Base-by-base conservation (phyloP, 169 alveolate genomes). In the Pseudocohnilembus persalinus region DNA sequence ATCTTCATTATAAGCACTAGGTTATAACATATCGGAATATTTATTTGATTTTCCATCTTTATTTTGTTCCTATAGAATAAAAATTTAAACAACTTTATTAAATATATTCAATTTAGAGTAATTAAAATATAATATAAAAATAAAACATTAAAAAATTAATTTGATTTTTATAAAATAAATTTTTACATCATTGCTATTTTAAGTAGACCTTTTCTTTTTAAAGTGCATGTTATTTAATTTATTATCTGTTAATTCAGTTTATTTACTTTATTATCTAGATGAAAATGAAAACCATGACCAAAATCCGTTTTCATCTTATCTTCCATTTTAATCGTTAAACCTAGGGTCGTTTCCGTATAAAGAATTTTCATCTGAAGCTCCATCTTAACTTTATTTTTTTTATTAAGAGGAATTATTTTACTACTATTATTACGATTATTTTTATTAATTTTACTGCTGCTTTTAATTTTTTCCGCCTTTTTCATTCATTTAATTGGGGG, bases 171-270 rank as follows among this genome's bases (percentile, higher is more conserved):
- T n/a, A n/a, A n/a, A n/a, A n/a, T n/a, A n/a, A n/a, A n/a, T n/a
- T 0, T 28, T 29, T 29, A 11, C 0, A 0, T 74, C 49, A 15
- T 27, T 74, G n/a, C 0, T 31, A 24, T 4, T 76, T 16, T 79
- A 74, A 84, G 63, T 63, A 35, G 30, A 31, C 73, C 65, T 16
- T 78, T 77, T 49, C 77, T 77, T 49, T 79, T 79, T 29, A 77
- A 35, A 74, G 78, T 79, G n/a, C 76, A 85, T 78, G 24, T 72
- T 33, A 4, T 85, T 76, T 63, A 85, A 79, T 63, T 85, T 85
- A n/a, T 74, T 79, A 63, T 85, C 89, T 15, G 68, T 34, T 0
- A 85, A 63, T 63, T 85, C 85, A 1, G 89, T 85, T 63, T 85
- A 30, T 74, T 85, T 85, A 63, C 79, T 85, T 85, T 31, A 73